Evolutionary conservation across 352 stramenopile genomes (phyloP).

Genomic region (Globisporangium polare): DNA sequence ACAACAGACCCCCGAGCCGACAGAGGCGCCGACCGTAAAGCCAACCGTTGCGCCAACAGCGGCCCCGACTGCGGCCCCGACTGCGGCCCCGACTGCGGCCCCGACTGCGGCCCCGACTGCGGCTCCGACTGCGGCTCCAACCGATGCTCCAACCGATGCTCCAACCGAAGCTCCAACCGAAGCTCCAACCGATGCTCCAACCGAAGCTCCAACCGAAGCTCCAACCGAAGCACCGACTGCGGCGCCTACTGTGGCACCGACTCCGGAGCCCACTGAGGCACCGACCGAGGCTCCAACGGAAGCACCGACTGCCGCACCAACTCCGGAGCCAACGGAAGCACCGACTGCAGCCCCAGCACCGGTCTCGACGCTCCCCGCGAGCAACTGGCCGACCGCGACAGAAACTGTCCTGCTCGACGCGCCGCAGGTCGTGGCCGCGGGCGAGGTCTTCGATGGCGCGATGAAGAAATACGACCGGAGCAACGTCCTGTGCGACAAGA

Average conservation of each 20-base stretch:
- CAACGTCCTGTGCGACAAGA: constrained; percentile 38
- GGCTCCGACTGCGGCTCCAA: constrained; percentile 3
- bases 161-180: constrained; percentile 16
- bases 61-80: neutral
- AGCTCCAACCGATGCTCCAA: constrained; percentile 9
- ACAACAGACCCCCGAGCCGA: no score
- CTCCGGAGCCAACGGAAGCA: constrained; percentile 9
- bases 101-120: neutral
- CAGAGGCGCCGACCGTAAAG: constrained; percentile 1
- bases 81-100: neutral
- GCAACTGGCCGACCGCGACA: constrained; percentile 43
- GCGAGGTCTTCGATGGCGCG: constrained; percentile 46
- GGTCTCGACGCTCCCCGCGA: constrained; percentile 9
- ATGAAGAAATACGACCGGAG: constrained; percentile 62
- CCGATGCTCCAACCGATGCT: constrained; percentile 5
- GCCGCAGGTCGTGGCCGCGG: constrained; percentile 22
- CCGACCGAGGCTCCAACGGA: constrained; percentile 9
- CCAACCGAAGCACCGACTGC: constrained; percentile 9
- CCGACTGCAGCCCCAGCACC: neutral
- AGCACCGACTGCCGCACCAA: constrained; percentile 9
- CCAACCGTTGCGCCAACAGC: neutral
- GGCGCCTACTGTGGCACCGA: constrained; percentile 12
- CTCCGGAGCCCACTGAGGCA: constrained; percentile 1
- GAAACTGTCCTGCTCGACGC: constrained; percentile 34
- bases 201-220: constrained; percentile 10